Evolutionary conservation across 345 rosid species (phyloP).

Genomic region (Triadica sebifera): DNA sequence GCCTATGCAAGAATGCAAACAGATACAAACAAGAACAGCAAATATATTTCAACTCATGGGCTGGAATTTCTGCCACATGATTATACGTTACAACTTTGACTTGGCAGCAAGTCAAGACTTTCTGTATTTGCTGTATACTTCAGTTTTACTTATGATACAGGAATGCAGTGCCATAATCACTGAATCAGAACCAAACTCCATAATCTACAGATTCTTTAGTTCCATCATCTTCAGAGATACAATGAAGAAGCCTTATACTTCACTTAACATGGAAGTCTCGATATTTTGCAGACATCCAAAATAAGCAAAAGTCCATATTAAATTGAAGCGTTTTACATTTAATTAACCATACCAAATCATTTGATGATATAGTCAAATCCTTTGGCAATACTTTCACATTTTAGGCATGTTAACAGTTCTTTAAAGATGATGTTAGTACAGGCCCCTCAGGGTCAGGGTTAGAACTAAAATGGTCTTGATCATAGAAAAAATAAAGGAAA

Average conservation of each 20-base stretch:
- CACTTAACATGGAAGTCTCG: not conserved
- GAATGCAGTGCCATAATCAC: not conserved
- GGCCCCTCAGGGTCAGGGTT: not conserved
- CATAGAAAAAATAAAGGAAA: slow-evolving; percentile 1
- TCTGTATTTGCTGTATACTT: not conserved
- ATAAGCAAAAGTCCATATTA: not conserved
- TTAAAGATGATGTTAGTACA: not conserved
- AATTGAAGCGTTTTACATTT: not conserved
- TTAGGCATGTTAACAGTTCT: not conserved
- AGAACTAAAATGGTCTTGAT: not conserved
- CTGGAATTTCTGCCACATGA: not conserved
- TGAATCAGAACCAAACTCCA: not conserved
- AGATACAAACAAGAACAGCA: not conserved
- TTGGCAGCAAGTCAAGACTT: not conserved
- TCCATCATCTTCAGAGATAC: slow-evolving; percentile 1
- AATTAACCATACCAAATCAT: not conserved
- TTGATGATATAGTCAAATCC: not conserved
- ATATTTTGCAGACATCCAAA: not conserved
- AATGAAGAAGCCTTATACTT: not conserved
- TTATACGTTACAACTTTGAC: not conserved
- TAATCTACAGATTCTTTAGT: not conserved
- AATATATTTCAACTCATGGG: not conserved
- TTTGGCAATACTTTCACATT: not conserved
- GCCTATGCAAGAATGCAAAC: not conserved
- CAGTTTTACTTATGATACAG: not conserved